Percentiles rank a stretch among this genome's conserved stretches.
phyloP scores from a whole-genome alignment of 768 basidiomycete species.

The Hygrocybe coccinea region DNA sequence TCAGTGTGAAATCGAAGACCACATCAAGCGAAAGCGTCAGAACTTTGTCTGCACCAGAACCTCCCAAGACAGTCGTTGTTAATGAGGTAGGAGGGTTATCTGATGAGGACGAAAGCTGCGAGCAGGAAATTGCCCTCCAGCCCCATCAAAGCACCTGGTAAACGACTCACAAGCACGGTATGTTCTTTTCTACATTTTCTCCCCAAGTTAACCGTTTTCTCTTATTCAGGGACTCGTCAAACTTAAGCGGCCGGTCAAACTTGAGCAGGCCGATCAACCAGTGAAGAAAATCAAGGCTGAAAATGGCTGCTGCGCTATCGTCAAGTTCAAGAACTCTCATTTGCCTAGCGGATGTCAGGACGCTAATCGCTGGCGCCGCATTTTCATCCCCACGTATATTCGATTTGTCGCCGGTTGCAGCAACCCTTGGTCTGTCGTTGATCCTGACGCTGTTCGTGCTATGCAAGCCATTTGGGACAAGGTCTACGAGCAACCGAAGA shows the following conservation, averaged over 20 bases:
- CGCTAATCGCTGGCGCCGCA: neutral
- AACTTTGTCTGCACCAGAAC: no score
- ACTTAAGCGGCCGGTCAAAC: neutral
- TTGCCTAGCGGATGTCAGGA: neutral
- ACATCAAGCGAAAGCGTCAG: no score
- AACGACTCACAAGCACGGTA: neutral
- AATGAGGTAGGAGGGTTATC: neutral
- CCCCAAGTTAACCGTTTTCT: neutral
- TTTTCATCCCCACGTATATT: conserved; percentile 7
- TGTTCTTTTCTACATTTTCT: neutral
- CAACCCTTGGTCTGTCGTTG: conserved; percentile 5
- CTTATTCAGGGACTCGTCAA: neutral
- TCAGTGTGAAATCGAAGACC: no score
- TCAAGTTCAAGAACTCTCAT: neutral
- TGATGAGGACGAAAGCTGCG: neutral
- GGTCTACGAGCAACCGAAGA: neutral
- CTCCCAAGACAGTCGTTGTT: no score
- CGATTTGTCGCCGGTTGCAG: conserved; percentile 2
- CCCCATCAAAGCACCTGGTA: neutral
- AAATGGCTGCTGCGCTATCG: neutral
- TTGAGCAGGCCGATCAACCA: neutral
- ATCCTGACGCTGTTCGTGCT: neutral
- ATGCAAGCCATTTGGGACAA: conserved; percentile 1
- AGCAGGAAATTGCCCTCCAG: neutral
- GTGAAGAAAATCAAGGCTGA: neutral